Percentiles rank a stretch among this genome's conserved stretches.
Evolutionary conservation across 257 asterid genomes (phyloP).

Genomic region (Penstemon eatonii): DNA sequence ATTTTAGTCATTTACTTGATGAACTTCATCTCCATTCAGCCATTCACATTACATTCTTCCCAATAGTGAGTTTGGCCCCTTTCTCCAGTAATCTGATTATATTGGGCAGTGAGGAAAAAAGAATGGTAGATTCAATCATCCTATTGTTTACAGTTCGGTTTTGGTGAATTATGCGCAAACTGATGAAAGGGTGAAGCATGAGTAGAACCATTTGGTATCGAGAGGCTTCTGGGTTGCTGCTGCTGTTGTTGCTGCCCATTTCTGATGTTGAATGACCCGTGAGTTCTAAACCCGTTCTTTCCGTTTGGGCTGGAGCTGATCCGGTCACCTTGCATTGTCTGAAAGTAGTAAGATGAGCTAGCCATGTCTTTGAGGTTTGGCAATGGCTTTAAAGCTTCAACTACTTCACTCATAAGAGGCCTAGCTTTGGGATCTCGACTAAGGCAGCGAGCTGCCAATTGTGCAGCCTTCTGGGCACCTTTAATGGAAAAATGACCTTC

Average conservation of each 20-base stretch:
- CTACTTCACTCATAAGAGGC: constrained; percentile 91
- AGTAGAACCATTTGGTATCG: constrained; percentile 56
- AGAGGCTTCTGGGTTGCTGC: constrained; percentile 67
- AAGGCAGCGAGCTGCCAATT: constrained; percentile 84
- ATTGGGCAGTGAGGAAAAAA: constrained; percentile 28
- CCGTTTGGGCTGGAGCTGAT: constrained; percentile 58
- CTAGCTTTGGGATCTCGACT: constrained; percentile 79
- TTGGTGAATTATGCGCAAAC: constrained; percentile 67
- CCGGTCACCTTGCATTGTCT: constrained; percentile 74
- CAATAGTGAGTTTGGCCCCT: constrained; percentile 34
- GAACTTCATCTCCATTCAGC: constrained; percentile 34
- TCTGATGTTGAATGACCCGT: constrained; percentile 47
- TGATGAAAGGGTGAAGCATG: constrained; percentile 79
- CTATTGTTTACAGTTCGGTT: constrained; percentile 66
- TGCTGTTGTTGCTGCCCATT: constrained; percentile 71
- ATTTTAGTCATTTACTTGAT: constrained; percentile 31
- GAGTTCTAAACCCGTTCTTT: constrained; percentile 46
- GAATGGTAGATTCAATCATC: constrained; percentile 32
- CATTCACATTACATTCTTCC: constrained; percentile 45
- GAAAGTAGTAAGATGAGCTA: constrained; percentile 76
- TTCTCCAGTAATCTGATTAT: constrained; percentile 23
- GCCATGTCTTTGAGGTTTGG: constrained; percentile 97
- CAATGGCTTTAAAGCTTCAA: constrained; percentile 78
- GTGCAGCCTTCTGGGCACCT: constrained; percentile 96
- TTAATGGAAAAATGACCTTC: constrained; percentile 91